Conservation (phyloP, 305 asterid species). For the Solanum aculeatissimum region DNA sequence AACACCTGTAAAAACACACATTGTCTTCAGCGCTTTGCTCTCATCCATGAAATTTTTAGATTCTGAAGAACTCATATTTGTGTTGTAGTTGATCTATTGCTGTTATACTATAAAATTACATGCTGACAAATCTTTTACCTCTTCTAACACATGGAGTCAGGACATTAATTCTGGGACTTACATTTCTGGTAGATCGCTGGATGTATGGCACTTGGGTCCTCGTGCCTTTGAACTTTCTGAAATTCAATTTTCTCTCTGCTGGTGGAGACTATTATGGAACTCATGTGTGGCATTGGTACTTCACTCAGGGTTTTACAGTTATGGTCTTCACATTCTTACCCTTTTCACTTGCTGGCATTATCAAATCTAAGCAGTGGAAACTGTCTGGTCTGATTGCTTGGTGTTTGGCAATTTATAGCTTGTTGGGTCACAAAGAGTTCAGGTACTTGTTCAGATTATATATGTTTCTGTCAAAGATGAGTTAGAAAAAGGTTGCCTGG, state of each 20-base stretch:
- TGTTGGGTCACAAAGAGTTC: conserved; percentile 97
- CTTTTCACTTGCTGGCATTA: conserved; percentile 54
- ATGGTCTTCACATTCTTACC: conserved; percentile 82
- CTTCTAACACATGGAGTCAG: conserved; percentile 32
- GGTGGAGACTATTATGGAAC: conserved; percentile 99
- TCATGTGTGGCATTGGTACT: conserved; percentile 99
- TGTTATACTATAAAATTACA: neutral
- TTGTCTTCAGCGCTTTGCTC: neutral
- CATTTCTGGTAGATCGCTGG: conserved; percentile 63
- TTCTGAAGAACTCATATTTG: neutral
- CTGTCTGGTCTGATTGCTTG: conserved; percentile 68
- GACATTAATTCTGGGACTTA: conserved; percentile 68
- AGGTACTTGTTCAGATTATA: conserved; percentile 34
- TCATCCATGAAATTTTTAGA: neutral
- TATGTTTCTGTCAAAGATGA: neutral
- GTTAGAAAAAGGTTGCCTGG: neutral
- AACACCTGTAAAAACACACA: neutral
- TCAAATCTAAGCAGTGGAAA: conserved; percentile 59
- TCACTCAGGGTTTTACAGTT: conserved; percentile 88
- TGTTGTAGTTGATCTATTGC: neutral
- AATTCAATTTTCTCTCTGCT: conserved; percentile 84
- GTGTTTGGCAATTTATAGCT: conserved; percentile 82
- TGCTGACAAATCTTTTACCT: neutral
- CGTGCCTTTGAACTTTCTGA: conserved; percentile 81
- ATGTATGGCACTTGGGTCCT: conserved; percentile 86